Conservation (phyloP, 768 basidiomycete species). For the Cystofilobasidium macerans region DNA sequence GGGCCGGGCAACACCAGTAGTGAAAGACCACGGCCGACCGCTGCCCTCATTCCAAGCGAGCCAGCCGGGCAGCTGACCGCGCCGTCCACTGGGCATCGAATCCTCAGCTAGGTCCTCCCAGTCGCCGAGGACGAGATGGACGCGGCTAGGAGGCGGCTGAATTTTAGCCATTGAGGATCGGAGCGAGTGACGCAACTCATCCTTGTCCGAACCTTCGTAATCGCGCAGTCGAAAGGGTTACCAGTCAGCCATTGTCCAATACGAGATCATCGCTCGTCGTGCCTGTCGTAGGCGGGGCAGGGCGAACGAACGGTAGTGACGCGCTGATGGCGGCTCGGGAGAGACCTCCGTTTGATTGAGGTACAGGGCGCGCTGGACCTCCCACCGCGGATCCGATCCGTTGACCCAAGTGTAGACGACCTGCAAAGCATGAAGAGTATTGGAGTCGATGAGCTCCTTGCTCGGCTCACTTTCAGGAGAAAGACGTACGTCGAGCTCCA, state of each 20-base stretch:
- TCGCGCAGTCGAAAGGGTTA: not conserved
- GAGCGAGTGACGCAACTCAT: conserved; percentile 18
- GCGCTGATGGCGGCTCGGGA: conserved; percentile 3
- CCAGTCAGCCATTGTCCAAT: too few species aligned
- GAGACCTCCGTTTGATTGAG: not conserved
- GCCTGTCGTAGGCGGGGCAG: not conserved
- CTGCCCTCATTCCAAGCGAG: conserved; percentile 4
- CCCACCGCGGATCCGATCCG: conserved; percentile 16
- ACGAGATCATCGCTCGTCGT: too few species aligned
- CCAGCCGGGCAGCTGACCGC: conserved; percentile 25
- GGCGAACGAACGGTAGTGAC: conserved; percentile 13
- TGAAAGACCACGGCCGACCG: not conserved
- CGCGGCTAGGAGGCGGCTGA: not conserved
- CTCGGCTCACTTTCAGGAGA: not conserved
- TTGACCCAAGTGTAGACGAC: conserved; percentile 22
- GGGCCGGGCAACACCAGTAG: too few species aligned
- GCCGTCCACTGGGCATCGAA: not conserved
- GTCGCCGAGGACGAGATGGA: conserved; percentile 25
- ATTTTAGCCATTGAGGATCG: conserved; percentile 7
- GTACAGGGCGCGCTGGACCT: not conserved
- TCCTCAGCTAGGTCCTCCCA: conserved; percentile 11
- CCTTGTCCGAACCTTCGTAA: conserved; percentile 1
- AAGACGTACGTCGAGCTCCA: not conserved
- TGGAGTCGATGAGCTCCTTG: too few species aligned
- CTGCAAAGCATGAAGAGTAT: not conserved